These are phyloP conservation scores for Rhizopus delemar DNA, from an alignment of 371 early-diverging fungal species.

Conservation along the genomic window DNA sequence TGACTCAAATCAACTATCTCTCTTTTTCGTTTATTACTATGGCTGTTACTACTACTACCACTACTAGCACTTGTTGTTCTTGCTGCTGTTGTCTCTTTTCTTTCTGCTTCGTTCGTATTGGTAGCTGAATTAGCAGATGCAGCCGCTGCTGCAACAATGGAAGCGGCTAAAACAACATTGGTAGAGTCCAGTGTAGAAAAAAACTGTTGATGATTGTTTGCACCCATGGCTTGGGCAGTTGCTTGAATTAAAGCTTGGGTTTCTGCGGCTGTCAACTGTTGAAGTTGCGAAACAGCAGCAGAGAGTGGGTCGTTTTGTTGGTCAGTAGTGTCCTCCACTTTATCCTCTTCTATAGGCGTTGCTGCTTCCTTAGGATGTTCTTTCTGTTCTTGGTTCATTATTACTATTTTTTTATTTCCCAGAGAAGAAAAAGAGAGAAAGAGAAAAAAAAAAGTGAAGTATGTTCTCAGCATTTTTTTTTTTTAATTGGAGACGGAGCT, in stretches of 20 bases:
- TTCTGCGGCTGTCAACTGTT: slow-evolving; percentile 4
- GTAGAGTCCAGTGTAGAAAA: slow-evolving; percentile 5
- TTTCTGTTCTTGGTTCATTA: neutral
- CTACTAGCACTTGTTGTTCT: neutral
- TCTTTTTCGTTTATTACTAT: neutral
- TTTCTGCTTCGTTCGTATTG: neutral
- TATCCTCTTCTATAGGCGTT: neutral
- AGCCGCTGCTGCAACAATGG: slow-evolving; percentile 7
- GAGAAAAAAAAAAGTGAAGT: no score
- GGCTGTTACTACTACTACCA: neutral
- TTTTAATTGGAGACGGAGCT: no score
- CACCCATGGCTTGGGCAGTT: slow-evolving; percentile 5
- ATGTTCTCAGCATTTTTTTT: no score
- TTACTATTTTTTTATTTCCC: neutral
- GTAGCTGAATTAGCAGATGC: slow-evolving; percentile 7
- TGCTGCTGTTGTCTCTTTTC: neutral
- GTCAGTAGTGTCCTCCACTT: neutral
- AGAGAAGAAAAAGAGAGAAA: no score
- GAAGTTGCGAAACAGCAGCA: slow-evolving; percentile 3
- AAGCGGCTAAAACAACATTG: slow-evolving; percentile 9
- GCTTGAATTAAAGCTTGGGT: slow-evolving; percentile 4
- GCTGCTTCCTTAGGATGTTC: neutral
- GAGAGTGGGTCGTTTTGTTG: neutral
- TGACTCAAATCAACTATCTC: slow-evolving; percentile 14
- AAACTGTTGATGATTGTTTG: neutral